Conservation (phyloP, 768 basidiomycete species). For the Candolleomyces efflorescens region DNA sequence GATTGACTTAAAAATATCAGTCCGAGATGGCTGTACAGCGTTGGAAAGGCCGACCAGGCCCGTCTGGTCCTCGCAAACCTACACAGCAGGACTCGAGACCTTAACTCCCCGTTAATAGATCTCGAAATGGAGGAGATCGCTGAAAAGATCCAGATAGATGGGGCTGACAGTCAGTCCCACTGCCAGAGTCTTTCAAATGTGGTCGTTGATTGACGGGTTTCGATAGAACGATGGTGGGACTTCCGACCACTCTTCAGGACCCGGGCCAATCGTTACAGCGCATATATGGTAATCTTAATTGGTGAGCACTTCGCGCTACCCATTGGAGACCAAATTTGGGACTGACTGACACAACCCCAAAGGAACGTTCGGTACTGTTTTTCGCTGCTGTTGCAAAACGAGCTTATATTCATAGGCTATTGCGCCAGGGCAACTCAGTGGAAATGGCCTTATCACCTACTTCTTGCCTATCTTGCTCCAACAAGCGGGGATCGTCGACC, state of each 20-base stretch:
- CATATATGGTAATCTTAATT: conserved; percentile 48
- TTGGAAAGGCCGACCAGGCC: conserved; percentile 40
- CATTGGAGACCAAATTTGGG: too few relatives aligned
- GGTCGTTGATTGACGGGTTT: not conserved
- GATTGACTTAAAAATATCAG: conserved; percentile 17
- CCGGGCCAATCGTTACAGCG: conserved; percentile 40
- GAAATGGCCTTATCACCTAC: conserved; percentile 47
- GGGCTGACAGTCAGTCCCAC: conserved; percentile 35
- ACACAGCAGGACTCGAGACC: conserved; percentile 42
- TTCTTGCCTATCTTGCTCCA: conserved; percentile 43
- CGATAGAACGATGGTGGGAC: conserved; percentile 48
- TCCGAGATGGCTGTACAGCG: conserved; percentile 50
- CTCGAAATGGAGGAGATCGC: conserved; percentile 52
- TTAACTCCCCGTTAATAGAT: conserved; percentile 45
- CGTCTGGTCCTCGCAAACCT: conserved; percentile 40
- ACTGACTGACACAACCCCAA: too few relatives aligned
- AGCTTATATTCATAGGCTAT: not conserved
- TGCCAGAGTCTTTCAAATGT: too few relatives aligned
- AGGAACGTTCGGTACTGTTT: not conserved
- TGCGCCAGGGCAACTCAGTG: conserved; percentile 37
- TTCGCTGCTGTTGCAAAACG: not conserved
- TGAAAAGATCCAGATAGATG: conserved; percentile 44
- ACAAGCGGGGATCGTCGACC: conserved; percentile 43
- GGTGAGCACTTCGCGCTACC: conserved; percentile 21
- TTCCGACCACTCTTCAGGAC: conserved; percentile 48